Evolutionary conservation across 805 yeast species (phyloP).

Genomic region (Candida boleticola): DNA sequence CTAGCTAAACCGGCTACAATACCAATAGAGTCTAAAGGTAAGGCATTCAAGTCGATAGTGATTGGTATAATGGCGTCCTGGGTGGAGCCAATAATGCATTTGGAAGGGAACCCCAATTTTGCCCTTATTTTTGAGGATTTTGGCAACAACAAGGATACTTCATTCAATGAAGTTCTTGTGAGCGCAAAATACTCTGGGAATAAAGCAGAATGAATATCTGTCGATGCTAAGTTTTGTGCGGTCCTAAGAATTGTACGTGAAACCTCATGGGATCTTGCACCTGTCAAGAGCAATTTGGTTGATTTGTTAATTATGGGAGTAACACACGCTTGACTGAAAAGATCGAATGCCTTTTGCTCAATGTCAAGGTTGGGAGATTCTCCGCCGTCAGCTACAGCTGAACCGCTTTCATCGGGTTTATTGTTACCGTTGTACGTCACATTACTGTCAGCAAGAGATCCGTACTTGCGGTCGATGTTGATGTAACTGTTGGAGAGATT

Average conservation of each 20-base stretch:
- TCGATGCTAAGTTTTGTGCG: slow-evolving; percentile 34
- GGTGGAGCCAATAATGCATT: slow-evolving; percentile 51
- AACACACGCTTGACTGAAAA: slow-evolving; percentile 36
- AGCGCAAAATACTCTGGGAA: slow-evolving; percentile 49
- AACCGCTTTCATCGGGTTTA: background rate
- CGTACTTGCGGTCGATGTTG: slow-evolving; percentile 5
- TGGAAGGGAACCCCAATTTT: slow-evolving; percentile 38
- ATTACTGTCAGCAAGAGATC: too few relatives aligned
- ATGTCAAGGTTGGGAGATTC: slow-evolving; percentile 11
- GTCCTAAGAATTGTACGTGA: slow-evolving; percentile 41
- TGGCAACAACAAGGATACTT: slow-evolving; percentile 49
- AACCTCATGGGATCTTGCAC: slow-evolving; percentile 54
- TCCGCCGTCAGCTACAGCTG: background rate
- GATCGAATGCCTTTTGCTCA: slow-evolving; percentile 34
- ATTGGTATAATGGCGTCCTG: slow-evolving; percentile 59
- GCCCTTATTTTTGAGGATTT: slow-evolving; percentile 34
- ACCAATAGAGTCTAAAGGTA: slow-evolving; percentile 63
- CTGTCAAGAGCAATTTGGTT: slow-evolving; percentile 49
- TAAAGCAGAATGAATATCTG: slow-evolving; percentile 21
- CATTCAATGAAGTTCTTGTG: slow-evolving; percentile 51
- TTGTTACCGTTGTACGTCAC: background rate
- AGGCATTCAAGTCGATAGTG: slow-evolving; percentile 47
- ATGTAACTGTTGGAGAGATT: slow-evolving; percentile 45
- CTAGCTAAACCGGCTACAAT: slow-evolving; percentile 66
- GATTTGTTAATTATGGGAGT: slow-evolving; percentile 43